Percentiles rank a stretch among this genome's conserved stretches.
Conservation (phyloP, 2,329 filamentous ascomycete species). For the Diaporthe batatas region DNA sequence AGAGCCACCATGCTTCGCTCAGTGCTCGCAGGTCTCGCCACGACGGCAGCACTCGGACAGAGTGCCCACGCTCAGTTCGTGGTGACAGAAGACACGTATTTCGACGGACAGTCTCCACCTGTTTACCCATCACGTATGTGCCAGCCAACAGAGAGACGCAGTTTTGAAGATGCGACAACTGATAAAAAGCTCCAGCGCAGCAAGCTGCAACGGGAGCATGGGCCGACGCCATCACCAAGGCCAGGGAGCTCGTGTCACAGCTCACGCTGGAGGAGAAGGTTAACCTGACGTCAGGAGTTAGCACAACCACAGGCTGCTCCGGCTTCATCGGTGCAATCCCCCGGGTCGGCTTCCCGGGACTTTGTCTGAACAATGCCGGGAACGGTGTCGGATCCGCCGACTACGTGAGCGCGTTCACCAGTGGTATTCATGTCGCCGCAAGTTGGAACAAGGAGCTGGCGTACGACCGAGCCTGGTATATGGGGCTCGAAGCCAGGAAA, state of each 20-base stretch:
- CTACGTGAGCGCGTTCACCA: constrained; percentile 58
- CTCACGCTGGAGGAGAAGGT: constrained; percentile 83
- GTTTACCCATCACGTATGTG: constrained; percentile 66
- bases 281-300: constrained; percentile 79
- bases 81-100: constrained; percentile 53
- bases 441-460: constrained; percentile 81
- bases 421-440: constrained; percentile 57
- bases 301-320: constrained; percentile 63
- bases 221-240: constrained; percentile 78
- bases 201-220: constrained; percentile 69
- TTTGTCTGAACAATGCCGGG: constrained; percentile 60
- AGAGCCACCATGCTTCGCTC: constrained; percentile 27
- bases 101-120: constrained; percentile 64
- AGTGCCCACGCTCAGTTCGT: constrained; percentile 21
- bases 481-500: constrained; percentile 80
- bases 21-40: constrained; percentile 21
- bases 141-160: background rate
- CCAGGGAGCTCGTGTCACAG: constrained; percentile 75
- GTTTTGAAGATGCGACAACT: background rate
- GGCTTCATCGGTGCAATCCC: constrained; percentile 57
- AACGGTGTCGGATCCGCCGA: constrained; percentile 59
- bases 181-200: constrained; percentile 21
- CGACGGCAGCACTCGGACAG: constrained; percentile 15
- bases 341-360: constrained; percentile 57
- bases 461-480: constrained; percentile 75